Conservation (phyloP, 1,284 basidiomycete genomes). For the Leccinum griseonigrum region DNA sequence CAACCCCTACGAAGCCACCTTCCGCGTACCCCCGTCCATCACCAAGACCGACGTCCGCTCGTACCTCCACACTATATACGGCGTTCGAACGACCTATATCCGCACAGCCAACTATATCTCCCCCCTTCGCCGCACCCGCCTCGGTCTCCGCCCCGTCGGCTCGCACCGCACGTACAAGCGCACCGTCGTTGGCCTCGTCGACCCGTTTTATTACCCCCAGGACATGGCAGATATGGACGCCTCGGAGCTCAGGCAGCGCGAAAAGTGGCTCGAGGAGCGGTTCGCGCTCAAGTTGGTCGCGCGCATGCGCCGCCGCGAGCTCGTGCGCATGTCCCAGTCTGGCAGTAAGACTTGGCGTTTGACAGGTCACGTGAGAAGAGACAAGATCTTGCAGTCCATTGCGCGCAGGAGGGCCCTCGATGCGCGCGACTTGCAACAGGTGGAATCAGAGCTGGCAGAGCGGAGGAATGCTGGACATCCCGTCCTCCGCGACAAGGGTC, state of each 20-base stretch:
- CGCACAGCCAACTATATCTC: conserved; percentile 87
- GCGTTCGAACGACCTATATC: conserved; percentile 88
- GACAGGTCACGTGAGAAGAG: conserved; percentile 39
- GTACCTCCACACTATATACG: conserved; percentile 83
- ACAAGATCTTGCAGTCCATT: conserved; percentile 41
- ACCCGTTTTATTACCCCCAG: conserved; percentile 90
- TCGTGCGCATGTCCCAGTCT: conserved; percentile 47
- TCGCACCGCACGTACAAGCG: conserved; percentile 74
- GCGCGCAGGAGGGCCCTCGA: conserved; percentile 29
- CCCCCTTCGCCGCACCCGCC: conserved; percentile 43
- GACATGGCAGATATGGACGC: conserved; percentile 72
- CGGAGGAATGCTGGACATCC: conserved; percentile 23
- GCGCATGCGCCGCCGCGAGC: conserved; percentile 41
- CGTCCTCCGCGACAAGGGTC: conserved; percentile 21
- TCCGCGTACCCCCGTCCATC: conserved; percentile 81
- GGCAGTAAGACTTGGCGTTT: conserved; percentile 46
- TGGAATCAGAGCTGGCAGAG: conserved; percentile 23
- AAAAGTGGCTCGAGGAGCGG: conserved; percentile 58
- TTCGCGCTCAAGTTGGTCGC: conserved; percentile 49
- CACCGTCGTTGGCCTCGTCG: conserved; percentile 82
- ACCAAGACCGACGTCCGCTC: conserved; percentile 91
- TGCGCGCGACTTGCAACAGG: conserved; percentile 19
- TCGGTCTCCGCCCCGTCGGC: conserved; percentile 31
- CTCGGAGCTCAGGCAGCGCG: conserved; percentile 50
- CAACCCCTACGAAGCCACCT: conserved; percentile 94